Percentiles rank a stretch among this genome's conserved stretches.
Conservation (phyloP, 805 yeast genomes). For the Candida maltosa region DNA sequence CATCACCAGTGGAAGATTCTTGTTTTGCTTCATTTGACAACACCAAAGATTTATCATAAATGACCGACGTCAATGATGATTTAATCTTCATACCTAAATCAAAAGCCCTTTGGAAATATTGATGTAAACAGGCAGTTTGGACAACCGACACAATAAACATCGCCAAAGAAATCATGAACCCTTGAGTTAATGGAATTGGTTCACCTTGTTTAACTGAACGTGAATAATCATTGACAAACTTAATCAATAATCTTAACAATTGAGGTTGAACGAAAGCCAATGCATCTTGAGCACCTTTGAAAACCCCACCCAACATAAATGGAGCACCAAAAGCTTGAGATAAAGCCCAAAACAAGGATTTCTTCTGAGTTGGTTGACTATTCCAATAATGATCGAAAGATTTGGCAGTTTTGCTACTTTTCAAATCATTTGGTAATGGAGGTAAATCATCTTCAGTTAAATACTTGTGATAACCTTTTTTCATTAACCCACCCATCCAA, state of each 20-base stretch:
- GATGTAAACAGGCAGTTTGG: slow-evolving; percentile 77
- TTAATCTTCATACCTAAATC: slow-evolving; percentile 76
- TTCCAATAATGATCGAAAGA: slow-evolving; percentile 61
- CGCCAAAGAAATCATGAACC: slow-evolving; percentile 68
- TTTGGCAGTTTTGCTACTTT: slow-evolving; percentile 49
- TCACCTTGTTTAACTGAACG: slow-evolving; percentile 31
- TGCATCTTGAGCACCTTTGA: slow-evolving; percentile 72
- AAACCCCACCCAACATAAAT: slow-evolving; percentile 67
- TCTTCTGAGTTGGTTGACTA: slow-evolving; percentile 39
- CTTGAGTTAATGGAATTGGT: slow-evolving; percentile 63
- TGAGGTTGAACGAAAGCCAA: slow-evolving; percentile 48
- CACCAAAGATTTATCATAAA: slow-evolving; percentile 65
- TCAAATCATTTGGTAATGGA: slow-evolving; percentile 64
- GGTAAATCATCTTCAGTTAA: slow-evolving; percentile 69
- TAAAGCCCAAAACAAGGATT: slow-evolving; percentile 61
- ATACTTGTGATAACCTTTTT: slow-evolving; percentile 63
- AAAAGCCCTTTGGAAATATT: slow-evolving; percentile 71
- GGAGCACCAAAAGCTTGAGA: slow-evolving; percentile 69
- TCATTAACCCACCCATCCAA: slow-evolving; percentile 90
- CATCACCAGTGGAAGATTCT: slow-evolving; percentile 81
- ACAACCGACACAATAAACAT: slow-evolving; percentile 76
- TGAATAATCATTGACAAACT: slow-evolving; percentile 35
- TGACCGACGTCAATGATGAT: slow-evolving; percentile 62
- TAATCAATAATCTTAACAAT: slow-evolving; percentile 24
- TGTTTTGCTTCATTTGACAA: slow-evolving; percentile 71